Evolutionary conservation across 306 rosid genomes (phyloP).

Genomic region (Citrullus mucosospermus): DNA sequence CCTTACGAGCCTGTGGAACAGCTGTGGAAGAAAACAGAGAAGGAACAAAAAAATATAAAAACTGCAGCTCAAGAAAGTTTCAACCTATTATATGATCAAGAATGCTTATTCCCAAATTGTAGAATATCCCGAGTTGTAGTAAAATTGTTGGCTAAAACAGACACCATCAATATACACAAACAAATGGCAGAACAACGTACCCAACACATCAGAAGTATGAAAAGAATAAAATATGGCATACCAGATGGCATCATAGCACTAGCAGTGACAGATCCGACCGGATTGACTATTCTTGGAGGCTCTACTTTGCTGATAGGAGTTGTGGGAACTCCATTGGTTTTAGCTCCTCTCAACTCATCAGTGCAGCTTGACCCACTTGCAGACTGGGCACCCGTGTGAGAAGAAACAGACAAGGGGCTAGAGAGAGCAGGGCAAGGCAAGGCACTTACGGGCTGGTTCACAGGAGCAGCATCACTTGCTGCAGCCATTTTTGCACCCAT

Average conservation of each 20-base stretch:
- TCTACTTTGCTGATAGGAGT: constrained; percentile 47
- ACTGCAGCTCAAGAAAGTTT: background rate
- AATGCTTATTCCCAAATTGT: background rate
- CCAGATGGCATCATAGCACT: constrained; percentile 57
- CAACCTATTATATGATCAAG: background rate
- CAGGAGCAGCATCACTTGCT: constrained; percentile 25
- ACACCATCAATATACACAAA: background rate
- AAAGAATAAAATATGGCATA: constrained; percentile 12
- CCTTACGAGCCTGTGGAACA: constrained; percentile 92
- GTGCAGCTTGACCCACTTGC: constrained; percentile 68
- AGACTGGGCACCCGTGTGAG: constrained; percentile 53
- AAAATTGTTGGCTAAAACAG: background rate
- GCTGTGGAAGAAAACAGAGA: constrained; percentile 22
- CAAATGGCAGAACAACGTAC: background rate
- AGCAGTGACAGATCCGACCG: constrained; percentile 22
- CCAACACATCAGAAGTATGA: background rate
- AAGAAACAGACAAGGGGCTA: constrained; percentile 75
- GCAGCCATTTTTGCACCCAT: constrained; percentile 36
- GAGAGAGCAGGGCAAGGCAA: constrained; percentile 34
- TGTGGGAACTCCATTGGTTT: constrained; percentile 28
- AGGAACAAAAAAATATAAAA: background rate
- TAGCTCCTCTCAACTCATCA: constrained; percentile 54
- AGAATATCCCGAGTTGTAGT: background rate
- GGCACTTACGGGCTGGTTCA: constrained; percentile 29
- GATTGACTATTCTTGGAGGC: constrained; percentile 31